Base-by-base conservation (phyloP, 1,284 basidiomycete species). In the Puccinia polysora region DNA sequence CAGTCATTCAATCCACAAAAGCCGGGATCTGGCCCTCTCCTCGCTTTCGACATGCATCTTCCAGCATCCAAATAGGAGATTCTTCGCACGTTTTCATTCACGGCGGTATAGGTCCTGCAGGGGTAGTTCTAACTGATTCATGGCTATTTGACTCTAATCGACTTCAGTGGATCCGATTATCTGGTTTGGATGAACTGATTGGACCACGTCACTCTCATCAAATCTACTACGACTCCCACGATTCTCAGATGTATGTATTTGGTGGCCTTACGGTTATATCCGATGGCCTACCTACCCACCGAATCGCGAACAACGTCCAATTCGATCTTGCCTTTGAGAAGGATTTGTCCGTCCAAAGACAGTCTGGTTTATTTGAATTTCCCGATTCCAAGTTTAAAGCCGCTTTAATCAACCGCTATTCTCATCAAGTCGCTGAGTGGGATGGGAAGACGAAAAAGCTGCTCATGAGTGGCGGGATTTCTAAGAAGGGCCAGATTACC, bases 161-260 rank as follows among this genome's bases (percentile, higher is more conserved):
- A 28, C 49, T 36, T 47, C 15, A 14, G 5, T 72, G 69, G 69
- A 64, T 25, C 50, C 47, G 25, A 2, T 59, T 52, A 32, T n/a
- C 40, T 28, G 49, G 5, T 45, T 45, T 72, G 12, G 60, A 64
- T 20, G 23, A 43, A 6, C 1, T 72, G 25, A 58, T 64, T 23
- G 69, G 59, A 30, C 59, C 59, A 18, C 69, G 69, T n/a, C 60
- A 72, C 43, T 72, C 69, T 25, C 69, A 72, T 47, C 69, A 72
- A 20, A 55, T 72, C 15, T 64, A 53, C 36, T 72, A 64, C 23
- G 45, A 72, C 47, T 23, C 15, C 25, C 20, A 8, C 5, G 18
- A 34, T 43, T 38, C 30, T 7, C 40, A 45, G 52, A n/a, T 72
- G 30, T 52, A 45, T 30, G 36, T 72, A 2, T 64, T 72, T 55